phyloP scores from a whole-genome alignment of 768 basidiomycete species.

The Pleurotus sapidus region DNA sequence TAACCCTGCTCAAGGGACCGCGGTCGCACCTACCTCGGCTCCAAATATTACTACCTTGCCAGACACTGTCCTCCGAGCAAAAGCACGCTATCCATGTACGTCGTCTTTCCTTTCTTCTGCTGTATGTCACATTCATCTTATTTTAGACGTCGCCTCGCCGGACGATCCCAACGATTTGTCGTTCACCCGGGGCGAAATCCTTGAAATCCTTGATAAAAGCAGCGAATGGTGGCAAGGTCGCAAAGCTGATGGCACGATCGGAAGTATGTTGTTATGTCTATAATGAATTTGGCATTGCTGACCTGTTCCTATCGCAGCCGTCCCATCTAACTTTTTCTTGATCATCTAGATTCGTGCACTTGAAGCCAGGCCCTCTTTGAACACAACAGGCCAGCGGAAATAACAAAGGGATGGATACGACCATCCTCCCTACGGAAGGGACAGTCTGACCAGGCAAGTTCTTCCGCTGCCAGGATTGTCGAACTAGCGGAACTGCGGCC shows the following conservation, averaged over 20 bases:
- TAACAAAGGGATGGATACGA: too few relatives aligned
- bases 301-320: slow-evolving; percentile 44
- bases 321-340: slow-evolving; percentile 84
- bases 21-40: slow-evolving; percentile 16
- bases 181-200: slow-evolving; percentile 58
- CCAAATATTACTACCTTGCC: slow-evolving; percentile 1
- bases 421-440: too few relatives aligned
- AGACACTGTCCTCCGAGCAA: slow-evolving; percentile 68
- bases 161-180: slow-evolving; percentile 97
- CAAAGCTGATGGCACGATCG: slow-evolving; percentile 30
- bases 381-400: too few relatives aligned
- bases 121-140: slow-evolving; percentile 17
- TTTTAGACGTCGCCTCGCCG: slow-evolving; percentile 81
- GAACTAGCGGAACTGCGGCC: too few relatives aligned
- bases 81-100: slow-evolving; percentile 88
- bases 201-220: slow-evolving; percentile 13
- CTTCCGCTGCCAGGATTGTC: too few relatives aligned
- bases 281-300: slow-evolving; percentile 8
- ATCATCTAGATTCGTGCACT: slow-evolving; percentile 48
- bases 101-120: slow-evolving; percentile 14
- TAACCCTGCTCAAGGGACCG: slow-evolving; percentile 1
- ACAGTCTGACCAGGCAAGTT: too few relatives aligned
- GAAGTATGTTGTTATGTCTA: slow-evolving; percentile 56
- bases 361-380: too few relatives aligned
- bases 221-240: slow-evolving; percentile 17